A percentile compares a stretch with the other conserved stretches of the same genome.
Conservation (phyloP, 2,329 filamentous ascomycete species). For the Phialocephala subalpina region DNA sequence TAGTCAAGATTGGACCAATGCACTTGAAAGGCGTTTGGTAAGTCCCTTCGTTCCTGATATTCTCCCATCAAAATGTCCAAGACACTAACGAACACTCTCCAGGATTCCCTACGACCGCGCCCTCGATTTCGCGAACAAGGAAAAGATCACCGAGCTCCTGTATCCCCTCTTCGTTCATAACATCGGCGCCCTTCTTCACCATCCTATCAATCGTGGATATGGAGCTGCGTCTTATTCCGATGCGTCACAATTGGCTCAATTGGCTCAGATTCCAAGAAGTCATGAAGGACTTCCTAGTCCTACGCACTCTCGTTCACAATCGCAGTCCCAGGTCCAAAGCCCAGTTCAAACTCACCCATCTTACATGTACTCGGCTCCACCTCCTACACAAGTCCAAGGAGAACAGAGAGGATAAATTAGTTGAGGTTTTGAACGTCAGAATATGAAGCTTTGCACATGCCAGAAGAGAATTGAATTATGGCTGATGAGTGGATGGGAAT, state of each 20-base stretch:
- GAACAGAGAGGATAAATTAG: neutral
- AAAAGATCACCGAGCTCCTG: conserved; percentile 94
- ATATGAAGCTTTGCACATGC: neutral
- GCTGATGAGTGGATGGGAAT: neutral
- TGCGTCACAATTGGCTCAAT: neutral
- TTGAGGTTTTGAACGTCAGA: neutral
- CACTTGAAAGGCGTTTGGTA: conserved; percentile 97
- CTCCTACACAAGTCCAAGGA: neutral
- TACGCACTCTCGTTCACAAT: neutral
- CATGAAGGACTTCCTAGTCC: neutral
- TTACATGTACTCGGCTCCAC: neutral
- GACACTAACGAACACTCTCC: neutral
- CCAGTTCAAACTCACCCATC: neutral
- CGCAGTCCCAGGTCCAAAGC: conserved; percentile 6
- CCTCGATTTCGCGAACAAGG: conserved; percentile 97
- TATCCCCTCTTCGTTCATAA: conserved; percentile 98
- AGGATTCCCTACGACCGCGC: conserved; percentile 98
- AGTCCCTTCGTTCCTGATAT: conserved; percentile 46
- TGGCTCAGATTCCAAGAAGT: conserved; percentile 23
- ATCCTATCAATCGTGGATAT: conserved; percentile 80
- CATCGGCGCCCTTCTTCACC: conserved; percentile 91
- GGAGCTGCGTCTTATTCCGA: conserved; percentile 4
- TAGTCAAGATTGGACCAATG: conserved; percentile 99
- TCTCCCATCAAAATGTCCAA: neutral
- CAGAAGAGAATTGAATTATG: neutral